phyloP scores from a whole-genome alignment of 306 rosid genomes.

The Quercus dentata region DNA sequence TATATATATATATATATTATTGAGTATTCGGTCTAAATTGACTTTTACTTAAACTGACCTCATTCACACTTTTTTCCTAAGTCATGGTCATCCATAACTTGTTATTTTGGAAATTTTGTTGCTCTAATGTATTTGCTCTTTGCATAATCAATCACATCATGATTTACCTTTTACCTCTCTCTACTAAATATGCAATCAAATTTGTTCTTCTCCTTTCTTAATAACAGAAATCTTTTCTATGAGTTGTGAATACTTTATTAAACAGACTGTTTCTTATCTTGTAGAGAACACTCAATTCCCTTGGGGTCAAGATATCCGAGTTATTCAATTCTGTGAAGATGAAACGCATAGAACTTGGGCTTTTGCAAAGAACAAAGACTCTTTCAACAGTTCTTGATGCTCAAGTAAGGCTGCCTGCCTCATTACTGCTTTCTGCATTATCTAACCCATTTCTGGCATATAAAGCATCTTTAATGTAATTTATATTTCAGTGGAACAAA shows the following conservation, averaged over 20 bases:
- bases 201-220: not conserved
- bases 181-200: not conserved
- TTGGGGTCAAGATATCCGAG: slow-evolving; percentile 46
- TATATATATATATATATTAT: not conserved
- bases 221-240: too few species aligned
- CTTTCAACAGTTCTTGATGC: slow-evolving; percentile 62
- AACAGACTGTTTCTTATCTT: not conserved
- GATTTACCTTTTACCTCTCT: not conserved
- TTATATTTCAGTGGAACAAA: not conserved
- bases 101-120: not conserved
- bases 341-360: slow-evolving; percentile 57
- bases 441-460: not conserved
- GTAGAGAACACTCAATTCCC: slow-evolving; percentile 66
- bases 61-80: too few species aligned
- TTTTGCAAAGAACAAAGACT: slow-evolving; percentile 55
- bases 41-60: too few species aligned
- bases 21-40: too few species aligned
- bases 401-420: slow-evolving; percentile 51
- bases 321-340: slow-evolving; percentile 54
- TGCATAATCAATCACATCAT: not conserved
- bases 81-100: too few species aligned
- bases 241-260: not conserved
- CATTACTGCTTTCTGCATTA: slow-evolving; percentile 1
- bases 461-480: not conserved
- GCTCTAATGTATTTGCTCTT: not conserved